Evolutionary conservation across 345 rosid genomes (phyloP), one percentile per base, ranked within the genome.

Genomic region (Lagerstroemia speciosa): DNA sequence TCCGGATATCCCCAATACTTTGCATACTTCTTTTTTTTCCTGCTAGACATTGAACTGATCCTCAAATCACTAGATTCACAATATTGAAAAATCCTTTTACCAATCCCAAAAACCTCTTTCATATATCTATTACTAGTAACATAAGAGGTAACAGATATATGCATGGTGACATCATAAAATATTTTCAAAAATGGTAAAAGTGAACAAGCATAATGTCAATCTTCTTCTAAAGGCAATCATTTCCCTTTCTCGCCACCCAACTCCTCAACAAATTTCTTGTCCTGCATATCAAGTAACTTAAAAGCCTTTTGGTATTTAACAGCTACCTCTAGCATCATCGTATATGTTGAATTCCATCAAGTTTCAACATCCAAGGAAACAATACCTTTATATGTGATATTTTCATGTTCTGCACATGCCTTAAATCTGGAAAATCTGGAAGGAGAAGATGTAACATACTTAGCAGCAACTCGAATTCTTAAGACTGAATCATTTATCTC

Each of bases 361-460:
- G 52, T 46, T 19, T 46, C 52, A 1, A 41, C n/a, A 29, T 41
- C 46, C 0, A 22, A 14, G 52, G 53, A 43, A 26, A 50, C 2
- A 8, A 17, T 20, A 27, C 45, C 37, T 10, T 20, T 67, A 30
- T 0, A 8, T 9, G 31, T 1, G 29, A 36, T 30, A 19, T 0
- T 14, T 31, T 62, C 37, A 40, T 58, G 27, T 26, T 7, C 33
- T 5, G 11, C 17, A 40, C 41, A 36, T 29, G 1, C 20, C 6
- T 26, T 62, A 41, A 63, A 43, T 29, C 6, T n/a, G n/a, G 63
- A 32, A 27, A 8, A 36, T 16, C 52, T 12, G 5, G 52, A 46
- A 11, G 52, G 52, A 46, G 52, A 46, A 45, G 68, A 62, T 53
- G 62, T 73, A 34, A 62, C 24, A 61, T 36, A 68, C 8, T 36